A percentile compares a stretch with the other conserved stretches of the same genome.
phyloP scores from a whole-genome alignment of 163 green algal species.

The Scenedesmus sp. region DNA sequence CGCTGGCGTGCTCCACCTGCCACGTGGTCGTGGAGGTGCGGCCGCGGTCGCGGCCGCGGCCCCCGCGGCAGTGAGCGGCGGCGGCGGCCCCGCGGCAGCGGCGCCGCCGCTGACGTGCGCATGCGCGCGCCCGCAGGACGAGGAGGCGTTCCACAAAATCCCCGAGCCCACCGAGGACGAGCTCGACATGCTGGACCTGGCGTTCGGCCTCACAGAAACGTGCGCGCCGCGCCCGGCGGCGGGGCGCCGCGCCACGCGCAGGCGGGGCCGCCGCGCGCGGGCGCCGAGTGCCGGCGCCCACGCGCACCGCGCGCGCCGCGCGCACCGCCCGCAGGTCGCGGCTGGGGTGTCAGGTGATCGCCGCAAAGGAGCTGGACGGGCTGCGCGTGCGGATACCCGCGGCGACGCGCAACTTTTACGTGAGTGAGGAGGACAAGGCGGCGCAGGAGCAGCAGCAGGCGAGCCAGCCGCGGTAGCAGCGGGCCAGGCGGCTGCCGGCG shows the following conservation, averaged over 20 bases:
- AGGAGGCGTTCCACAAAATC: slow-evolving; percentile 89
- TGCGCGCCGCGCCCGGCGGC: too few relatives aligned
- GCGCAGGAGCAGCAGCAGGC: background rate
- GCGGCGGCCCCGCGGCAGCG: too few relatives aligned
- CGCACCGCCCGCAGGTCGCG: slow-evolving; percentile 76
- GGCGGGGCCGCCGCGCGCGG: too few relatives aligned
- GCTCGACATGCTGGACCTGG: slow-evolving; percentile 99
- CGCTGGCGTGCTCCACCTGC: slow-evolving; percentile 97
- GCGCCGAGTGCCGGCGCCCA: too few relatives aligned
- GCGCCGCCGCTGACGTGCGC: background rate
- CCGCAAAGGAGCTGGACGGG: slow-evolving; percentile 89
- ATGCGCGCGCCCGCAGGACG: slow-evolving; percentile 61
- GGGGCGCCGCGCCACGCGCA: too few relatives aligned
- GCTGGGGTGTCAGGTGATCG: slow-evolving; percentile 95
- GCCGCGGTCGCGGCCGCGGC: background rate
- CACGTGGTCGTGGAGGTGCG: slow-evolving; percentile 95
- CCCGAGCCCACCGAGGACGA: slow-evolving; percentile 96
- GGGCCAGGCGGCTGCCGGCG: background rate
- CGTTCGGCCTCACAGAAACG: slow-evolving; percentile 93
- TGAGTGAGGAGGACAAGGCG: slow-evolving; percentile 47
- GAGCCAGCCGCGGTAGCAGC: background rate
- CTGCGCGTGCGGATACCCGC: slow-evolving; percentile 85
- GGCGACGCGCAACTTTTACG: slow-evolving; percentile 94
- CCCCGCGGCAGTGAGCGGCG: too few relatives aligned
- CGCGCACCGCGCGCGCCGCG: too few relatives aligned